A percentile compares a stretch with the other conserved stretches of the same genome.
phyloP scores from a whole-genome alignment of 208 protist genomes.

The Zelonia costaricensis region DNA sequence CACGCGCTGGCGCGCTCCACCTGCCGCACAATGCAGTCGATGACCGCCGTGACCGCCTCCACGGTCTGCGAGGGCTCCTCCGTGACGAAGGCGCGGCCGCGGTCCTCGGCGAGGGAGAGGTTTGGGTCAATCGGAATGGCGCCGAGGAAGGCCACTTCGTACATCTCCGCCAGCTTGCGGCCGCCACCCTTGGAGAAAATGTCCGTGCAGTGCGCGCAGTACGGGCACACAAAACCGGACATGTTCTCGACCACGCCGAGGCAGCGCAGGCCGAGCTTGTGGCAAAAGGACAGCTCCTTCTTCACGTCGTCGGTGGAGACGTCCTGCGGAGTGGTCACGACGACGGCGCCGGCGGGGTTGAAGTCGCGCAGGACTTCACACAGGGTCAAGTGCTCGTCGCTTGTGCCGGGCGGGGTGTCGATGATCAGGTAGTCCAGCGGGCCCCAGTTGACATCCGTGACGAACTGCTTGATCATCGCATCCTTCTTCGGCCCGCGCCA shows the following conservation, averaged over 20 bases:
- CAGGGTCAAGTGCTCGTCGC: slow-evolving; percentile 92
- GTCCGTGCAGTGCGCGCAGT: slow-evolving; percentile 89
- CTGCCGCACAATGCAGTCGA: slow-evolving; percentile 55
- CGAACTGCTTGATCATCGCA: slow-evolving; percentile 93
- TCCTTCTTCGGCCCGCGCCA: slow-evolving; percentile 97
- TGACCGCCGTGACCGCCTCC: slow-evolving; percentile 48
- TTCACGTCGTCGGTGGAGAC: slow-evolving; percentile 91
- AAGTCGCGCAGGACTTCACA: slow-evolving; percentile 76
- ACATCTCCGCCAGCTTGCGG: slow-evolving; percentile 65
- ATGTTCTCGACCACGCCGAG: slow-evolving; percentile 95
- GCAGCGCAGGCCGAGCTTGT: slow-evolving; percentile 82
- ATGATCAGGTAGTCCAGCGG: slow-evolving; percentile 91
- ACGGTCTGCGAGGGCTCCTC: slow-evolving; percentile 40
- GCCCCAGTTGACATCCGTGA: slow-evolving; percentile 89
- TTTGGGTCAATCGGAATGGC: slow-evolving; percentile 82
- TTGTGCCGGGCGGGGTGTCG: slow-evolving; percentile 94
- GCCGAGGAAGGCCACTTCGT: slow-evolving; percentile 84
- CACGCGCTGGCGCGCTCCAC: slow-evolving; percentile 44
- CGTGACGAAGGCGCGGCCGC: slow-evolving; percentile 59
- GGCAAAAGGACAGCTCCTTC: slow-evolving; percentile 92
- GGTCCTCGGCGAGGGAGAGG: slow-evolving; percentile 74
- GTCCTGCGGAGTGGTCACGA: slow-evolving; percentile 92
- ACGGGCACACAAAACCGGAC: slow-evolving; percentile 92
- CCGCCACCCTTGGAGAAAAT: slow-evolving; percentile 90
- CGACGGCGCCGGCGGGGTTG: slow-evolving; percentile 70